phyloP scores from a whole-genome alignment of 768 basidiomycete genomes.

The Leucosporidium yakuticum region DNA sequence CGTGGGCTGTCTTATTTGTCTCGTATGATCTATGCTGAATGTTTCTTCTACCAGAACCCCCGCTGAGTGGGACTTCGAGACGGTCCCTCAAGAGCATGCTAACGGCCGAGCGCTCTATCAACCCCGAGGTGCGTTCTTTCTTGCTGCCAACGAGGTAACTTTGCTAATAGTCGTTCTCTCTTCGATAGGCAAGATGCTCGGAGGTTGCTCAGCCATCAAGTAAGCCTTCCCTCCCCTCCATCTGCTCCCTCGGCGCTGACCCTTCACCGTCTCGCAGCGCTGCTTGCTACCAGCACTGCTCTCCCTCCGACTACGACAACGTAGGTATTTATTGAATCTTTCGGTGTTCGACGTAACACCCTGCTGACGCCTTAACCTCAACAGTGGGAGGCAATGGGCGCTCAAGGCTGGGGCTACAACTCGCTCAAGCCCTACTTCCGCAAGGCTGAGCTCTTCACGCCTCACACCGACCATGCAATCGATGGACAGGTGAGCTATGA shows the following conservation, averaged over 20 bases:
- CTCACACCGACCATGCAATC: constrained; percentile 16
- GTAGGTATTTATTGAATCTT: no score
- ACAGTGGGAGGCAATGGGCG: no score
- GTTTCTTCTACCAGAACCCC: constrained; percentile 1
- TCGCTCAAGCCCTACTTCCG: constrained; percentile 29
- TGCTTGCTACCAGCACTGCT: constrained; percentile 30
- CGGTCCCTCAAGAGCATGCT: constrained; percentile 11
- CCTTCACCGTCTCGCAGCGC: constrained; percentile 1
- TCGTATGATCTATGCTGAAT: no score
- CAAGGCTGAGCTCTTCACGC: constrained; percentile 29
- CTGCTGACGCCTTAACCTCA: no score
- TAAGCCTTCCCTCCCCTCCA: no score
- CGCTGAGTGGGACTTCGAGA: constrained; percentile 30
- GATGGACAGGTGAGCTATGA: background rate
- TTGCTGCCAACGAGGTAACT: no score
- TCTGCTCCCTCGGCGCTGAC: no score
- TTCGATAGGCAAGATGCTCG: constrained; percentile 29
- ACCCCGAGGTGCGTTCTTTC: constrained; percentile 14
- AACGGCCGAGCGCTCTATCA: constrained; percentile 20
- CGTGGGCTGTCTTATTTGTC: no score
- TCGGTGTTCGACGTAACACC: no score
- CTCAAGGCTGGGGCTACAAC: no score
- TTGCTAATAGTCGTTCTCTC: no score
- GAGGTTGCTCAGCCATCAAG: constrained; percentile 18
- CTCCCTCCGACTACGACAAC: constrained; percentile 30